Conservation (phyloP, 1,139 yeast species). For the Magnusiomyces tetraspermus region DNA sequence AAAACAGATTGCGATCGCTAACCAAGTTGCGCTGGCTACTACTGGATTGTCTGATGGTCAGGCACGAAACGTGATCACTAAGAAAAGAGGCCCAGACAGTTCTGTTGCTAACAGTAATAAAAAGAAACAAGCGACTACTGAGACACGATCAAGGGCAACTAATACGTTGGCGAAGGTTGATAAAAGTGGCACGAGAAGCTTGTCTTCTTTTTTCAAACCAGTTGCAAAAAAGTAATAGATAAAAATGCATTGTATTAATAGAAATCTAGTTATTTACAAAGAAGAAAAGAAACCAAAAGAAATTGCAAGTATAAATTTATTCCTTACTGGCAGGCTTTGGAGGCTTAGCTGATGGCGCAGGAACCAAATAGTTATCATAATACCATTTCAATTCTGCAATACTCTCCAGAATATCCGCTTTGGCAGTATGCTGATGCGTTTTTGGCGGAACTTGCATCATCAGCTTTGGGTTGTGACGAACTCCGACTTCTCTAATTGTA, state of each 20-base stretch:
- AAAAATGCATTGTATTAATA: background rate
- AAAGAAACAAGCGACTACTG: background rate
- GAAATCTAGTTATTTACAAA: background rate
- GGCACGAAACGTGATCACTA: background rate
- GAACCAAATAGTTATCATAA: slow-evolving; percentile 44
- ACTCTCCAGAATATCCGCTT: slow-evolving; percentile 79
- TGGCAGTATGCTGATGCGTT: slow-evolving; percentile 69
- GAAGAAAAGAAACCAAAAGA: background rate
- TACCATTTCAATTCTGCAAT: slow-evolving; percentile 78
- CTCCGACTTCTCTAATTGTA: slow-evolving; percentile 67
- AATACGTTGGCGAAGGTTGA: slow-evolving; percentile 9
- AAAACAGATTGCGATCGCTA: slow-evolving; percentile 16
- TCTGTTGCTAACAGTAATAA: background rate
- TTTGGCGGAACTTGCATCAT: slow-evolving; percentile 54
- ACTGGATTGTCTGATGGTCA: background rate
- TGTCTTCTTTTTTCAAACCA: slow-evolving; percentile 10
- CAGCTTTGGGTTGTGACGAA: slow-evolving; percentile 62
- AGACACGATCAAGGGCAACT: slow-evolving; percentile 6
- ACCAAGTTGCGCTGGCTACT: slow-evolving; percentile 17
- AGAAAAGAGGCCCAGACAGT: slow-evolving; percentile 2
- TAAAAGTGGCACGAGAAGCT: slow-evolving; percentile 7
- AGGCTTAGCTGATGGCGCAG: background rate
- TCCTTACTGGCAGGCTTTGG: slow-evolving; percentile 6
- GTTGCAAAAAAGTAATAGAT: slow-evolving; percentile 5
- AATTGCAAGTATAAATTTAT: background rate